Conservation (phyloP, 2,329 filamentous ascomycete species). For the Botrytis medusae region DNA sequence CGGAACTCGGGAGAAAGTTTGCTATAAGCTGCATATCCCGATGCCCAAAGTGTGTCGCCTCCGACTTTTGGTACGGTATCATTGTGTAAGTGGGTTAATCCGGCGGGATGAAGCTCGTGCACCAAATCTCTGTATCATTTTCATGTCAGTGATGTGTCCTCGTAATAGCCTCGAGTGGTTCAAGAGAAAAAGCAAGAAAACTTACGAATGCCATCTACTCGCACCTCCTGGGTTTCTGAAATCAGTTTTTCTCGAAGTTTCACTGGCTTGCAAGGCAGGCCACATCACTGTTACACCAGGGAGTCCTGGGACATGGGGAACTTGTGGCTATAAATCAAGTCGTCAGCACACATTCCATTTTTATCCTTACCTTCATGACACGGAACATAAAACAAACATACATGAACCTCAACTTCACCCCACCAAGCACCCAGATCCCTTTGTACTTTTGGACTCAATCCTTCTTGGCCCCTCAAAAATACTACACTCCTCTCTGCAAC, state of each 20-base stretch:
- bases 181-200: neutral
- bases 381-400: slow-evolving; percentile 42
- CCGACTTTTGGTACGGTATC: slow-evolving; percentile 59
- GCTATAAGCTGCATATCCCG: slow-evolving; percentile 69
- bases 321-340: slow-evolving; percentile 57
- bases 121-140: slow-evolving; percentile 55
- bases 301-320: slow-evolving; percentile 66
- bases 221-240: slow-evolving; percentile 69
- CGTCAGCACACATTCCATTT: neutral
- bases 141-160: neutral
- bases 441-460: slow-evolving; percentile 60
- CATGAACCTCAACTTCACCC: slow-evolving; percentile 67
- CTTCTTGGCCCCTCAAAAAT: slow-evolving; percentile 43
- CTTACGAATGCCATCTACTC: slow-evolving; percentile 63
- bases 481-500: slow-evolving; percentile 45
- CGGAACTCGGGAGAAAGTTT: slow-evolving; percentile 71
- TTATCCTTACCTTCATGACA: neutral
- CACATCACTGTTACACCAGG: slow-evolving; percentile 66
- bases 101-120: slow-evolving; percentile 68
- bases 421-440: slow-evolving; percentile 62
- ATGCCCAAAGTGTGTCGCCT: slow-evolving; percentile 72
- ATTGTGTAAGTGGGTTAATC: slow-evolving; percentile 69
- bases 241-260: slow-evolving; percentile 49
- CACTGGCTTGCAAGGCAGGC: slow-evolving; percentile 65
- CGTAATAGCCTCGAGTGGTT: neutral